These are phyloP conservation scores for Colletotrichum paranaense DNA, from an alignment of 2,329 filamentous ascomycete genomes.

Conservation along the genomic window DNA sequence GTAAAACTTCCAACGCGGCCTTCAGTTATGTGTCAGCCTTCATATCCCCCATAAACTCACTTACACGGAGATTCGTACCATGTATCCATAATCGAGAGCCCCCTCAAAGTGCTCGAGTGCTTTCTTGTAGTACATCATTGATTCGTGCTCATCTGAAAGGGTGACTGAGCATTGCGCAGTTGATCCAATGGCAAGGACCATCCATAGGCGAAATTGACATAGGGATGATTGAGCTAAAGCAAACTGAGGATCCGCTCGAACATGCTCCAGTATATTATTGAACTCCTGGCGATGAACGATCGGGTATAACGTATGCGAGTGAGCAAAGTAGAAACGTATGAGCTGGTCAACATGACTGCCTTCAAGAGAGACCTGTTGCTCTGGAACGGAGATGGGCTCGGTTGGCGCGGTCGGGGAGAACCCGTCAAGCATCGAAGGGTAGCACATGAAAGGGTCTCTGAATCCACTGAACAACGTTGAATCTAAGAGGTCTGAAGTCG, in stretches of 20 bases:
- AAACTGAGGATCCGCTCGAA: constrained; percentile 35
- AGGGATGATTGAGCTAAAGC: constrained; percentile 45
- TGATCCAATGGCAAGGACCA: constrained; percentile 59
- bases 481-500: neutral
- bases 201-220: constrained; percentile 56
- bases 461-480: neutral
- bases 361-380: neutral
- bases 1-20: constrained; percentile 55
- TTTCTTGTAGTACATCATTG: constrained; percentile 54
- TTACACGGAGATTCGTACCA: constrained; percentile 43
- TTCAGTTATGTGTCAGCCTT: constrained; percentile 29
- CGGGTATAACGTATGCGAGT: constrained; percentile 59
- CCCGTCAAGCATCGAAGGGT: constrained; percentile 18
- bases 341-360: constrained; percentile 42
- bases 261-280: constrained; percentile 42
- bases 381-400: neutral
- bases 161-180: constrained; percentile 56
- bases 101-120: constrained; percentile 54
- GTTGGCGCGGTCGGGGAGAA: constrained; percentile 36
- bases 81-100: constrained; percentile 50
- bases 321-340: constrained; percentile 57
- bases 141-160: constrained; percentile 55
- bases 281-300: constrained; percentile 51
- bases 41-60: neutral
- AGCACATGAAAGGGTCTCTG: neutral